These are phyloP conservation scores for Nothophytophthora sp. DNA, from an alignment of 352 stramenopile genomes.

Conservation along the genomic window DNA sequence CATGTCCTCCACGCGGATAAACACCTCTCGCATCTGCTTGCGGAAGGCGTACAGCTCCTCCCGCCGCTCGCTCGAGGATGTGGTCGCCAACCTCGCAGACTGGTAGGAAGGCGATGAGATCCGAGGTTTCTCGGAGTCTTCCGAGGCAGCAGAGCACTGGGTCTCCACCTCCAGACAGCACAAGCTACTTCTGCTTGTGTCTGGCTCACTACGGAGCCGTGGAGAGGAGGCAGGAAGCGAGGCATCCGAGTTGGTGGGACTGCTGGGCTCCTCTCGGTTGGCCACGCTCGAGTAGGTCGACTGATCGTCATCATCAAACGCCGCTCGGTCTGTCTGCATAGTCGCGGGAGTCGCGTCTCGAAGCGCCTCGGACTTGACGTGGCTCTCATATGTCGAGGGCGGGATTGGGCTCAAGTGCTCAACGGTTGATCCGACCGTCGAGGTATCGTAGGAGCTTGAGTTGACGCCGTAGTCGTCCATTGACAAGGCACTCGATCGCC, in stretches of 20 bases:
- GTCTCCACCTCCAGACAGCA: slow-evolving; percentile 4
- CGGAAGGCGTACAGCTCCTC: slow-evolving; percentile 66
- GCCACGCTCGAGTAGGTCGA: neutral
- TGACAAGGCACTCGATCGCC: neutral
- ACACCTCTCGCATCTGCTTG: slow-evolving; percentile 60
- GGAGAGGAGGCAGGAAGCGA: slow-evolving; percentile 9
- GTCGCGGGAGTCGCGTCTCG: neutral
- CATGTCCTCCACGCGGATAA: slow-evolving; percentile 65
- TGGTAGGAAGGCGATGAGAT: neutral
- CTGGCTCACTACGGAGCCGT: neutral
- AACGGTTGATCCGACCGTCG: too few relatives aligned
- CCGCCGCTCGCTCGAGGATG: slow-evolving; percentile 24
- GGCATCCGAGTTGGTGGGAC: slow-evolving; percentile 19
- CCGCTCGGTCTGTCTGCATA: neutral
- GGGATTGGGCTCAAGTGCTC: too few relatives aligned
- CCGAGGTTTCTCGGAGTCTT: neutral
- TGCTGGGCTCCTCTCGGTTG: slow-evolving; percentile 19
- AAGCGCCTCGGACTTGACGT: too few relatives aligned
- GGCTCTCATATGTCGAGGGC: too few relatives aligned
- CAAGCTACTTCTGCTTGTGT: neutral
- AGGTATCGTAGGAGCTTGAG: neutral
- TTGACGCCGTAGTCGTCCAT: neutral
- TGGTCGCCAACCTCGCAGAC: slow-evolving; percentile 1
- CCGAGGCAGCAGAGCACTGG: neutral
- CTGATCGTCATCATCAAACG: neutral